Evolutionary conservation across 306 rosid species (phyloP).

Genomic region (Malus sylvestris): DNA sequence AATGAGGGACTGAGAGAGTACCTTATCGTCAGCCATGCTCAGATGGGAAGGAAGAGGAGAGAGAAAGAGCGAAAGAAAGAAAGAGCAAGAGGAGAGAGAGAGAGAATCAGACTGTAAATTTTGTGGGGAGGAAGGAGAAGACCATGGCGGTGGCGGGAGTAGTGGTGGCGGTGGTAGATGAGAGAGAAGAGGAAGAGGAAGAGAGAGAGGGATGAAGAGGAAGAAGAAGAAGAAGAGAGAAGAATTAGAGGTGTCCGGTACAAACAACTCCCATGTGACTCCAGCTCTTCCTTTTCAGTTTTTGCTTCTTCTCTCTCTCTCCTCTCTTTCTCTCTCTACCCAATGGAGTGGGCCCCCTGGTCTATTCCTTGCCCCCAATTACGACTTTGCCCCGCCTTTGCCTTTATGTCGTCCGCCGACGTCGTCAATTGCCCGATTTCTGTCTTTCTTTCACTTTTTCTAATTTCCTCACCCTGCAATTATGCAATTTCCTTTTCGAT

Average conservation of each 20-base stretch:
- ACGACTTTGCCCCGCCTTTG: not conserved
- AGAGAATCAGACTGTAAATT: not conserved
- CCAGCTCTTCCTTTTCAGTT: conserved; percentile 65
- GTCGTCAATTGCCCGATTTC: not conserved
- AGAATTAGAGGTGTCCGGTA: conserved; percentile 38
- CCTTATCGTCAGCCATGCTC: conserved; percentile 90
- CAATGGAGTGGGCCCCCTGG: not conserved
- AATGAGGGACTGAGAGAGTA: conserved; percentile 15
- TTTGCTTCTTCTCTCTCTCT: too few species aligned
- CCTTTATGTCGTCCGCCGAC: not conserved
- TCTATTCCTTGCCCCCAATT: not conserved
- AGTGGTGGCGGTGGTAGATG: conserved; percentile 12
- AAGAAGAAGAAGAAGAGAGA: not conserved
- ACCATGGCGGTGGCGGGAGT: conserved; percentile 8
- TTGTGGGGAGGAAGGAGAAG: conserved; percentile 20
- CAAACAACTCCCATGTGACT: conserved; percentile 91
- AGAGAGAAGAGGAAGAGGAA: conserved; percentile 1
- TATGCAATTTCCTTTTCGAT: not conserved
- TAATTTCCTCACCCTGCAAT: not conserved
- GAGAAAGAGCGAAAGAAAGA: not conserved
- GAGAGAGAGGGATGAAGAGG: not conserved
- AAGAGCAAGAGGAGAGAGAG: too few species aligned
- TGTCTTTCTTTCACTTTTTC: not conserved
- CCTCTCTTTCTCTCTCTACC: not conserved
- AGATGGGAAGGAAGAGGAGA: not conserved